A percentile compares a stretch with the other conserved stretches of the same genome.
Evolutionary conservation across 2,329 filamentous ascomycete species (phyloP).

Genomic region (Fonsecaea multimorphosa): DNA sequence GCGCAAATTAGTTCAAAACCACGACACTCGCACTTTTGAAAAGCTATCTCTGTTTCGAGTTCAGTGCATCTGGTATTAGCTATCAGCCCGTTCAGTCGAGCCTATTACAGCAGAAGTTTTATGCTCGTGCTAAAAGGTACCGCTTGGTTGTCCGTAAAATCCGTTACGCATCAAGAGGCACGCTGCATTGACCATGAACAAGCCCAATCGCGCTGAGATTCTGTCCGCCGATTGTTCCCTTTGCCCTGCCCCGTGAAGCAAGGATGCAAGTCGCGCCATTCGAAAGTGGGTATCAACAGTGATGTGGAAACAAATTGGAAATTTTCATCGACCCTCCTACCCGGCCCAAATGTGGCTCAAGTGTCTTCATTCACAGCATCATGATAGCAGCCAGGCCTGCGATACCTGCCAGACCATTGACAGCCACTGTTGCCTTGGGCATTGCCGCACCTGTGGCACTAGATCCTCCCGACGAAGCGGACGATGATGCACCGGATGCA

Average conservation of each 20-base stretch:
- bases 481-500: constrained; percentile 35
- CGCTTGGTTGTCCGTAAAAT: constrained; percentile 29
- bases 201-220: constrained; percentile 22
- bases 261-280: constrained; percentile 29
- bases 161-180: constrained; percentile 32
- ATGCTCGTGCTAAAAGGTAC: constrained; percentile 27
- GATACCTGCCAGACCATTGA: constrained; percentile 43
- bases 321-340: constrained; percentile 20
- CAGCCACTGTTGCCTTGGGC: constrained; percentile 39
- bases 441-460: constrained; percentile 24
- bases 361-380: constrained; percentile 45
- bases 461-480: constrained; percentile 18
- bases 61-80: constrained; percentile 27
- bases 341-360: constrained; percentile 11
- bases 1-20: background rate
- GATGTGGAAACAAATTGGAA: constrained; percentile 35
- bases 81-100: constrained; percentile 27
- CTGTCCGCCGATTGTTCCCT: constrained; percentile 21
- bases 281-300: constrained; percentile 36
- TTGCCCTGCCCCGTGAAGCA: constrained; percentile 18
- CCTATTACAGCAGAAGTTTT: constrained; percentile 34
- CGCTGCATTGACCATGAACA: constrained; percentile 25
- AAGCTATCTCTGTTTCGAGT: constrained; percentile 6
- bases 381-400: constrained; percentile 52
- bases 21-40: background rate